These are phyloP conservation scores for Lichina pygmaea DNA, from an alignment of 495 filamentous ascomycete species.

Conservation along the genomic window DNA sequence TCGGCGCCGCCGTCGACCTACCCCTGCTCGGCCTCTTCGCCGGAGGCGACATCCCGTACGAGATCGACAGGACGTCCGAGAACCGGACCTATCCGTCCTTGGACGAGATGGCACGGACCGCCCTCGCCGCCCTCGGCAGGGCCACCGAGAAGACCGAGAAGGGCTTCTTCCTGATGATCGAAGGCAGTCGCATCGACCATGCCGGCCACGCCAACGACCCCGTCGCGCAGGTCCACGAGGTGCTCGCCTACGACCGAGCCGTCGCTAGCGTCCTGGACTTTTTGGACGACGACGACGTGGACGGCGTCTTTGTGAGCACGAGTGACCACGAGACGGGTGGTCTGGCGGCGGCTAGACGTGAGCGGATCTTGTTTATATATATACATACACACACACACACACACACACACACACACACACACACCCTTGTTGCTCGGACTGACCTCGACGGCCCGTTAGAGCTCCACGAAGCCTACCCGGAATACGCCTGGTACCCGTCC, in stretches of 20 bases:
- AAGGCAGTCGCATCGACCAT: slow-evolving; percentile 88
- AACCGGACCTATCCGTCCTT: slow-evolving; percentile 64
- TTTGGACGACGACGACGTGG: slow-evolving; percentile 39
- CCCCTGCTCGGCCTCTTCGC: slow-evolving; percentile 79
- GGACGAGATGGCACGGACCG: slow-evolving; percentile 73
- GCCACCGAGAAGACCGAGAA: slow-evolving; percentile 68
- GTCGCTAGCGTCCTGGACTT: slow-evolving; percentile 68
- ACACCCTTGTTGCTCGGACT: not conserved
- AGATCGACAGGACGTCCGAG: slow-evolving; percentile 61
- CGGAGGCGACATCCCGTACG: slow-evolving; percentile 58
- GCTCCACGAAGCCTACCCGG: slow-evolving; percentile 34
- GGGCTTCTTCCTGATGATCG: slow-evolving; percentile 97
- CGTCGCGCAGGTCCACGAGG: slow-evolving; percentile 81
- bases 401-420: not conserved
- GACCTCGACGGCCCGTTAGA: slow-evolving; percentile 11
- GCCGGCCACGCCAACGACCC: slow-evolving; percentile 90
- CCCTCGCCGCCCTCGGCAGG: slow-evolving; percentile 47
- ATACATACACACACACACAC: not conserved
- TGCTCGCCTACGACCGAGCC: slow-evolving; percentile 71
- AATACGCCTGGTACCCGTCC: slow-evolving; percentile 69
- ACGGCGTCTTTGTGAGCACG: slow-evolving; percentile 61
- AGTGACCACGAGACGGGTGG: slow-evolving; percentile 94
- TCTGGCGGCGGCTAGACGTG: slow-evolving; percentile 50
- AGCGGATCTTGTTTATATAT: slow-evolving; percentile 8
- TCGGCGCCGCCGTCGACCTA: slow-evolving; percentile 45